A percentile compares a stretch with the other conserved stretches of the same genome.
Evolutionary conservation across 371 early-diverging fungal species (phyloP).

Genomic region (Funneliformis caledonium): DNA sequence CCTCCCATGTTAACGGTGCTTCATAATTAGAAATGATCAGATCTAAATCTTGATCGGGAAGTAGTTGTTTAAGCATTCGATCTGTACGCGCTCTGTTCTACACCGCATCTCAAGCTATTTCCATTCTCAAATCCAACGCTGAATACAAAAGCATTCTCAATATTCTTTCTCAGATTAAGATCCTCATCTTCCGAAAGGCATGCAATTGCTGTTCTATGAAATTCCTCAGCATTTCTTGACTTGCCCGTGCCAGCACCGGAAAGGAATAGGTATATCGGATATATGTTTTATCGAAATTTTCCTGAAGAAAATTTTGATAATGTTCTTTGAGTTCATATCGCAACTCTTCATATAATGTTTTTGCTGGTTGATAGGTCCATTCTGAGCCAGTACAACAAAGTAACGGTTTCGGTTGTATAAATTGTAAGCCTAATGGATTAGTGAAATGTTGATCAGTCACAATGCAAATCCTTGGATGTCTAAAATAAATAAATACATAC

Average conservation of each 20-base stretch:
- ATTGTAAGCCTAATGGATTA: slow-evolving; percentile 18
- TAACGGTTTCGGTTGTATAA: neutral
- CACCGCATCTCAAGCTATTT: neutral
- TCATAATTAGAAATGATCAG: slow-evolving; percentile 16
- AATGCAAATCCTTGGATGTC: no score
- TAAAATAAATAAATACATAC: no score
- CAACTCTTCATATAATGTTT: neutral
- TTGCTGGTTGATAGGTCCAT: slow-evolving; percentile 19
- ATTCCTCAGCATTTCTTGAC: slow-evolving; percentile 8
- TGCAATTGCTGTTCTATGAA: neutral
- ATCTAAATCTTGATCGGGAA: slow-evolving; percentile 2
- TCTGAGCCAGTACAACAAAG: neutral
- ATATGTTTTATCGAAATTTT: neutral
- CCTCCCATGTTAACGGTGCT: slow-evolving; percentile 13
- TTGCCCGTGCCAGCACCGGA: neutral
- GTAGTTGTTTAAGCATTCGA: slow-evolving; percentile 40
- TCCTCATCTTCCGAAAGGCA: neutral
- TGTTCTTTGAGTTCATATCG: neutral
- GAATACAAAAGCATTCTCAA: slow-evolving; percentile 43
- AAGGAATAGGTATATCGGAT: neutral
- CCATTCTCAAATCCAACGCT: slow-evolving; percentile 43
- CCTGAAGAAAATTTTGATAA: neutral
- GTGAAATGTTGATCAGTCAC: no score
- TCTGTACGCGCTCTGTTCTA: slow-evolving; percentile 20
- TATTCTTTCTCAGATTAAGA: slow-evolving; percentile 35